phyloP scores from a whole-genome alignment of 257 asterid genomes.

The Ocimum tenuiflorum region DNA sequence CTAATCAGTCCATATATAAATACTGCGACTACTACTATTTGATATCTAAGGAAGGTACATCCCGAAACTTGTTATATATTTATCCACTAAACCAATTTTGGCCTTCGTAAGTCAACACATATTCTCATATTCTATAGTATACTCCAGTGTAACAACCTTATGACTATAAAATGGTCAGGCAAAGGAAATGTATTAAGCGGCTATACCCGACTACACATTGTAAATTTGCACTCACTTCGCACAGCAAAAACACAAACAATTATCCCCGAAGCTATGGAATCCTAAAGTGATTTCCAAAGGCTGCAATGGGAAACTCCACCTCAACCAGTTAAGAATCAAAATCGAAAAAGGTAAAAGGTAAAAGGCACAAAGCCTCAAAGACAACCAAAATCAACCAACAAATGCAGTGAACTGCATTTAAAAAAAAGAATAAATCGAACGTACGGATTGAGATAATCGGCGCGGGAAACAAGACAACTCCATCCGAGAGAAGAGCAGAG shows the following conservation, averaged over 20 bases:
- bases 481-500: constrained; percentile 77
- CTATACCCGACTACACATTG: background rate
- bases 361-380: no score
- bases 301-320: constrained; percentile 1
- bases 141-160: background rate
- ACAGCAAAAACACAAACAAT: background rate
- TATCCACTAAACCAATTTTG: background rate
- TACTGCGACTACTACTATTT: no score
- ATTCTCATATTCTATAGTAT: background rate
- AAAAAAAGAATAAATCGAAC: no score
- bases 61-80: background rate
- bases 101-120: background rate
- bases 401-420: background rate
- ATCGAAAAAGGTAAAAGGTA: no score
- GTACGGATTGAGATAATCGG: constrained; percentile 75
- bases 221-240: constrained; percentile 1
- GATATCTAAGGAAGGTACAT: no score
- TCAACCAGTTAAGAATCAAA: background rate
- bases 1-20: background rate
- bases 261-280: background rate
- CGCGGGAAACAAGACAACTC: constrained; percentile 65
- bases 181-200: background rate
- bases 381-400: background rate
- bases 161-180: background rate
- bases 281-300: constrained; percentile 7